Conservation (phyloP, 2,329 filamentous ascomycete species). For the Epicoccum nigrum region DNA sequence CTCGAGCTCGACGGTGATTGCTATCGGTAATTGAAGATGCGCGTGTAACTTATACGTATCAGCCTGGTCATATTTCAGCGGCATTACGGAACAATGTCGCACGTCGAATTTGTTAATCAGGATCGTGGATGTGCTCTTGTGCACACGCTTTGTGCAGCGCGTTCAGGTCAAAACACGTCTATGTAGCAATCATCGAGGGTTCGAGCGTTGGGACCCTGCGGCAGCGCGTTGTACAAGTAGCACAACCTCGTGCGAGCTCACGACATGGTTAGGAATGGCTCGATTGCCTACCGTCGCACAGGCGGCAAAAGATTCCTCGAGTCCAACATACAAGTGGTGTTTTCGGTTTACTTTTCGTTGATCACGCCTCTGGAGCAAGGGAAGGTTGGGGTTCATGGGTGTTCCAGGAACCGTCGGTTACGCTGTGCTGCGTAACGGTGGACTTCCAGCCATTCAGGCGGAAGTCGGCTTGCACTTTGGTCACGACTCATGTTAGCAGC, state of each 20-base stretch:
- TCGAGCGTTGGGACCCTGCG: conserved; percentile 10
- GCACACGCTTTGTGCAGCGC: too few species aligned
- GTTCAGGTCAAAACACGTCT: too few species aligned
- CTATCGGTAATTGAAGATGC: too few species aligned
- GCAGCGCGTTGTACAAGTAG: conserved; percentile 1
- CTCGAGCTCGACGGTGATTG: too few species aligned
- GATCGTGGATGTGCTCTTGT: too few species aligned
- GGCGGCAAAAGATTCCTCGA: conserved; percentile 7
- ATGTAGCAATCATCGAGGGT: too few species aligned
- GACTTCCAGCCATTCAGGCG: conserved; percentile 15
- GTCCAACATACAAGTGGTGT: conserved; percentile 11
- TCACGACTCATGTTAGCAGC: conserved; percentile 11
- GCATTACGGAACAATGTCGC: too few species aligned
- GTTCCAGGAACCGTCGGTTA: not conserved
- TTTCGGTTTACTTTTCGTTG: conserved; percentile 23
- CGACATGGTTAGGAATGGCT: conserved; percentile 12
- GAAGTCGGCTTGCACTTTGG: conserved; percentile 7
- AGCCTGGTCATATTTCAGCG: too few species aligned
- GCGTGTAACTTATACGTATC: too few species aligned
- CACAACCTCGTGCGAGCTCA: conserved; percentile 18
- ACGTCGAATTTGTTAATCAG: too few species aligned
- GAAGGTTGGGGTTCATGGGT: not conserved
- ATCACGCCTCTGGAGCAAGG: conserved; percentile 4
- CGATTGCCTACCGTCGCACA: conserved; percentile 14
- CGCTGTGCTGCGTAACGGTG: conserved; percentile 7